These are phyloP conservation scores for Rhizopogon rudus DNA, from an alignment of 768 basidiomycete species.

Conservation along the genomic window DNA sequence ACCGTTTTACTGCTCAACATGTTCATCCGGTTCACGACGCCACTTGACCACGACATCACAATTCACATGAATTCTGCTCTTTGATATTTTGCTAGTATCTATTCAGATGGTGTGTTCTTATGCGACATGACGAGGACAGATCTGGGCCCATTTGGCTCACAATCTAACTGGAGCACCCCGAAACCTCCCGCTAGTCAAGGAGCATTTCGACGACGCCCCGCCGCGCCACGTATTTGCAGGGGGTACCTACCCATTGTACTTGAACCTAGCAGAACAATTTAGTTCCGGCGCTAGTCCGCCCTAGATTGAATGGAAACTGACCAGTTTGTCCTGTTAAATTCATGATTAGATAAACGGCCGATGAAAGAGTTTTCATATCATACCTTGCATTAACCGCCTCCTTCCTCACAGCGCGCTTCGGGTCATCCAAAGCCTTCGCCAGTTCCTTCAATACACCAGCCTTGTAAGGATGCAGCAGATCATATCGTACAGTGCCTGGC, in stretches of 20 bases:
- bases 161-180: not conserved
- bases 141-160: not conserved
- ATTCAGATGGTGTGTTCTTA: too few relatives aligned
- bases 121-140: too few relatives aligned
- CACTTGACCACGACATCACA: too few relatives aligned
- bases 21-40: too few relatives aligned
- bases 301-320: constrained; percentile 1
- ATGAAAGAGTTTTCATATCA: constrained; percentile 2
- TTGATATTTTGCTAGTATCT: too few relatives aligned
- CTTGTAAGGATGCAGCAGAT: constrained; percentile 79
- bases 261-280: constrained; percentile 18
- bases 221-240: too few relatives aligned
- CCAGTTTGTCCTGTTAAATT: constrained; percentile 24
- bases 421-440: constrained; percentile 79
- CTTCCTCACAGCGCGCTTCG: constrained; percentile 75
- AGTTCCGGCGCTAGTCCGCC: not conserved
- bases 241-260: constrained; percentile 13
- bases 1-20: too few relatives aligned
- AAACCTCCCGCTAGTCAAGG: not conserved
- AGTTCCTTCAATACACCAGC: constrained; percentile 67
- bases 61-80: too few relatives aligned
- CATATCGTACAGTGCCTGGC: constrained; percentile 75
- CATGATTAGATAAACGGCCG: not conserved
- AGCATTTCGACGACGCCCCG: too few relatives aligned
- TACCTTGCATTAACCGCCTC: constrained; percentile 84